phyloP scores from a whole-genome alignment of 441 rosid genomes.

The Hypseocharis bilobata region DNA sequence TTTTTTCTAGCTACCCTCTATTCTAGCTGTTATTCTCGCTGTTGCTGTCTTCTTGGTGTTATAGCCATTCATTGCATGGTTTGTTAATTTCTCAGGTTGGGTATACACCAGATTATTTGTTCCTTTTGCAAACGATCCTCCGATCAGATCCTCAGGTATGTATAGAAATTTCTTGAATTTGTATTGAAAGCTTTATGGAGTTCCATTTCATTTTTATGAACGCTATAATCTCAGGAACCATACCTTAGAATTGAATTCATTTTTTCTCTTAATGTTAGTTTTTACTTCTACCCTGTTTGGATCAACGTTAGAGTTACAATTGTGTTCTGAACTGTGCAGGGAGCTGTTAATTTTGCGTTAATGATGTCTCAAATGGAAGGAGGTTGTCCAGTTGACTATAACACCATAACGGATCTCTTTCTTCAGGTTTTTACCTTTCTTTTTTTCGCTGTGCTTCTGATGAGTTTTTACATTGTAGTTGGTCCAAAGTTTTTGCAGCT shows the following conservation, averaged over 20 bases:
- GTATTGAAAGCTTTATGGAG: too few species aligned
- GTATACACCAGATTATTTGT: slow-evolving; percentile 93
- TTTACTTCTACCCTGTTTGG: not conserved
- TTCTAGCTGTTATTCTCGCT: too few species aligned
- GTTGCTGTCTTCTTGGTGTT: not conserved
- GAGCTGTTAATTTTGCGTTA: slow-evolving; percentile 95
- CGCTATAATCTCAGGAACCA: too few species aligned
- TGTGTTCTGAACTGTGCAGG: slow-evolving; percentile 39
- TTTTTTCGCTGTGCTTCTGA: too few species aligned
- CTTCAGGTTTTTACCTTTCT: slow-evolving; percentile 58
- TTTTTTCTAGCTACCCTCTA: not conserved
- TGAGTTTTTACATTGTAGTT: too few species aligned
- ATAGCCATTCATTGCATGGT: not conserved
- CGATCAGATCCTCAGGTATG: slow-evolving; percentile 97
- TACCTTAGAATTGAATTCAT: too few species aligned
- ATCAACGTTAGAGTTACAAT: not conserved
- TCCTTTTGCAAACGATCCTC: slow-evolving; percentile 97
- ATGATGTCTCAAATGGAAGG: slow-evolving; percentile 99
- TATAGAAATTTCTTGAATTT: slow-evolving; percentile 21
- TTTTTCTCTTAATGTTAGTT: not conserved
- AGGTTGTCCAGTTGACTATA: slow-evolving; percentile 95
- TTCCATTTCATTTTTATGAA: not conserved
- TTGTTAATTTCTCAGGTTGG: slow-evolving; percentile 61
- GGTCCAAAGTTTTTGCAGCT: too few species aligned
- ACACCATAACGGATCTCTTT: slow-evolving; percentile 94